phyloP scores from a whole-genome alignment of 441 rosid genomes.

The Oxalis stricta region DNA sequence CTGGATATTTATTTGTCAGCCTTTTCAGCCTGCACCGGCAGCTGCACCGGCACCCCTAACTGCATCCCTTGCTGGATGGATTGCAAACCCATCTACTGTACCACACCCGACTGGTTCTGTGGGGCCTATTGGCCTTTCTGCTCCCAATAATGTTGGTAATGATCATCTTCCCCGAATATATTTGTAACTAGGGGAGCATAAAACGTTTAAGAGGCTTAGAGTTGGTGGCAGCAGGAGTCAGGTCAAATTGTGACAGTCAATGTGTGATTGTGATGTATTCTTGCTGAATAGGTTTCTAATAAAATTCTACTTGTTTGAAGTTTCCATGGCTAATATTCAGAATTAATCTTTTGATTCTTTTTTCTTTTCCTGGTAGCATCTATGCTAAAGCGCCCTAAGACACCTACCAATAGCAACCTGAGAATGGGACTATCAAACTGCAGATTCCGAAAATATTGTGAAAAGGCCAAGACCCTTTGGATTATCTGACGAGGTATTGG shows the following conservation, averaged over 20 bases:
- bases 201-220: too few relatives aligned
- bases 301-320: too few relatives aligned
- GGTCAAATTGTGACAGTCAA: too few relatives aligned
- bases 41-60: conserved; percentile 38
- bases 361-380: conserved; percentile 15
- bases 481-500: conserved; percentile 44
- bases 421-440: conserved; percentile 49
- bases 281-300: too few relatives aligned
- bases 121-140: conserved; percentile 31
- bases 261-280: too few relatives aligned
- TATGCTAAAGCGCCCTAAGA: conserved; percentile 40
- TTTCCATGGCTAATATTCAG: too few relatives aligned
- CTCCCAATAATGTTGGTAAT: conserved; percentile 40
- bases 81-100: conserved; percentile 38
- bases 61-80: conserved; percentile 50
- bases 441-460: conserved; percentile 45
- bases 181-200: too few relatives aligned
- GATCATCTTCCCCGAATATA: background rate
- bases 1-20: conserved; percentile 17
- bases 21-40: conserved; percentile 28
- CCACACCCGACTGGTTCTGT: conserved; percentile 37
- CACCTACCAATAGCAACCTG: conserved; percentile 31
- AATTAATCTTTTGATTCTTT: background rate
- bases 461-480: conserved; percentile 51
- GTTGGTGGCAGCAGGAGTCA: too few relatives aligned